phyloP scores from a whole-genome alignment of 768 basidiomycete species.

The Naganishia antarctica region DNA sequence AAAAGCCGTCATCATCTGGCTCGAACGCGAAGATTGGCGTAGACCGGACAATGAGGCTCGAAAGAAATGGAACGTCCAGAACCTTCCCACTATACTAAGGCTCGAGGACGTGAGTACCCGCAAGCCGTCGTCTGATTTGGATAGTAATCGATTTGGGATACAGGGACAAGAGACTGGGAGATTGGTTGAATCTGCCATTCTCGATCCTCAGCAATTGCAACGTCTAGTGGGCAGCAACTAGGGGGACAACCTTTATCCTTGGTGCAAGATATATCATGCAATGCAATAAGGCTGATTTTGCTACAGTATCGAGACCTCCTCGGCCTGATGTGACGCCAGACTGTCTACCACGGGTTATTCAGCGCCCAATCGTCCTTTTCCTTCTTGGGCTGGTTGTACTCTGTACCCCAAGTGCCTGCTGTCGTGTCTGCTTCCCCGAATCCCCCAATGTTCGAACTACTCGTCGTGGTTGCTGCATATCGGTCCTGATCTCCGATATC shows the following conservation, averaged over 20 bases:
- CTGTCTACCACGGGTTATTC: conserved; percentile 40
- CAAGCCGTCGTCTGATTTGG: neutral
- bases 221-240: neutral
- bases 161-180: conserved; percentile 44
- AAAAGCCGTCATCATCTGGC: conserved; percentile 45
- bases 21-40: conserved; percentile 39
- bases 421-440: conserved; percentile 11
- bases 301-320: neutral
- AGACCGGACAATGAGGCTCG: conserved; percentile 39
- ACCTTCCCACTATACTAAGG: conserved; percentile 43
- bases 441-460: conserved; percentile 7
- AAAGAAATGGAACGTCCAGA: conserved; percentile 38
- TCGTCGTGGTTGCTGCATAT: neutral
- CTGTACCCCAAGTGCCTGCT: conserved; percentile 4
- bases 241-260: neutral
- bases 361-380: conserved; percentile 38
- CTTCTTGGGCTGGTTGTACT: conserved; percentile 28
- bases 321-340: neutral
- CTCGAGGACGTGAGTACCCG: conserved; percentile 35
- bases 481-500: conserved; percentile 29
- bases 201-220: conserved; percentile 43
- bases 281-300: neutral
- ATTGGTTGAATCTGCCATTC: conserved; percentile 75
- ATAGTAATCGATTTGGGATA: conserved; percentile 3
- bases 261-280: neutral